Percentiles rank a stretch among this genome's conserved stretches.
Conservation (phyloP, 441 rosid genomes). For the Lepidium campestre region DNA sequence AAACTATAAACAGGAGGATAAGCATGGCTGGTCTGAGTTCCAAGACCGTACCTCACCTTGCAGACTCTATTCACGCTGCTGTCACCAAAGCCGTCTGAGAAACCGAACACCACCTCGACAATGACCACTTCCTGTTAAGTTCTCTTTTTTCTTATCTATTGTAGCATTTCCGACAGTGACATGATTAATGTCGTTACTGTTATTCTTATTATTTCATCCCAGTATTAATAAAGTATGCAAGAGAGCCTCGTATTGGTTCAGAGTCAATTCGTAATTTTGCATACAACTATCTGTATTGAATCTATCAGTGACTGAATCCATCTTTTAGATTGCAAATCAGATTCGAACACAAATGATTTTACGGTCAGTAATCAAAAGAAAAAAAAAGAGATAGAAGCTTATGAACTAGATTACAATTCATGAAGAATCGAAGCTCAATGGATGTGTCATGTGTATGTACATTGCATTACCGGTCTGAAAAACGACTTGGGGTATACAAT, state of each 20-base stretch:
- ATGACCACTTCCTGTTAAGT: neutral
- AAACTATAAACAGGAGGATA: conserved; percentile 59
- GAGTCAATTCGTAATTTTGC: neutral
- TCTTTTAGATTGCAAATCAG: neutral
- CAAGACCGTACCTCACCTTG: conserved; percentile 75
- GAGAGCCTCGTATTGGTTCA: neutral
- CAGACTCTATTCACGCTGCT: conserved; percentile 76
- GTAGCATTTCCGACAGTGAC: neutral
- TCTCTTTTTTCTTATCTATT: neutral
- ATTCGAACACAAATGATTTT: neutral
- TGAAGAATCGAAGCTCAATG: too few species aligned
- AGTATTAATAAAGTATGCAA: conserved; percentile 12
- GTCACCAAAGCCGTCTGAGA: conserved; percentile 36
- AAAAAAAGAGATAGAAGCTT: neutral
- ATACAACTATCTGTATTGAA: neutral
- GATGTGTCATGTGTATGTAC: too few species aligned
- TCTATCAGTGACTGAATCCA: neutral
- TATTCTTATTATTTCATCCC: conserved; percentile 1
- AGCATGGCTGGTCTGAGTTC: conserved; percentile 98
- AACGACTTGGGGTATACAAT: too few species aligned
- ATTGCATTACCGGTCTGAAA: too few species aligned
- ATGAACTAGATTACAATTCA: neutral
- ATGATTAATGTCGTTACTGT: neutral
- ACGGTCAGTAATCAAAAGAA: neutral
- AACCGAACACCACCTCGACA: neutral